Base-by-base conservation (phyloP, 805 yeast genomes). In the Candida alai region DNA sequence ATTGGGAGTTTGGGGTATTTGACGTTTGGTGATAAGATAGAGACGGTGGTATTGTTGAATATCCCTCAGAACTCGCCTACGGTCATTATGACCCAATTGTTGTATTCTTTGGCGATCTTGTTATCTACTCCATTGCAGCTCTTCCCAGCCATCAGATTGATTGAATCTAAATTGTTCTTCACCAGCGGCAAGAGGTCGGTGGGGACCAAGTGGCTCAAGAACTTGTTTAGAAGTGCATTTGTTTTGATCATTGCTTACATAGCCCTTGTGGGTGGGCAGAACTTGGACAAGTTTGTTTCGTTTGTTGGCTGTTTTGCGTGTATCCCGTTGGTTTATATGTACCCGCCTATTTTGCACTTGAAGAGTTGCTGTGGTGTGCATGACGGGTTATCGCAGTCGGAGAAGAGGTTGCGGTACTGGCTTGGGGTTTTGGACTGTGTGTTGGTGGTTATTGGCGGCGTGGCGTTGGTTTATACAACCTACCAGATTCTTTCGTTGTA, bases 271-370 rank as follows among this genome's bases (percentile, higher is more conserved):
- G 90, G 90, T 0, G 82, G 88, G 1, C 65, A 73, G 37, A 75
- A 82, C 47, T 60, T 84, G 41, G 93, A 84, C 52, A 69, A 65
- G 42, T 81, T 84, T 58, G 90, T 84, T 8, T 78, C 89, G 2
- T 78, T 84, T 50, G 83, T 84, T 34, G 94, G 94, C 3, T 81
- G 88, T 34, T 80, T 84, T 60, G 89, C 90, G 1, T 84, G 94
- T 49, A 81, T 84, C 36, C 94, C 94, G 2, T 69, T 84, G 61
- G 93, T 84, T 4, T 84, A 84, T 60, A 79, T 84, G 77, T 83
- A 84, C 49, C 93, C 94, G 6, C 93, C 94, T 12, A 67, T 84
- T 68, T 60, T 84, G 34, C 93, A 84, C 49, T 64, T 76, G 35
- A 71, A 64, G 49, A 63, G 77, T 36, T 74, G 78, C 41, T 65